Conservation (phyloP, 2,329 filamentous ascomycete genomes). For the Diplodia mutila region DNA sequence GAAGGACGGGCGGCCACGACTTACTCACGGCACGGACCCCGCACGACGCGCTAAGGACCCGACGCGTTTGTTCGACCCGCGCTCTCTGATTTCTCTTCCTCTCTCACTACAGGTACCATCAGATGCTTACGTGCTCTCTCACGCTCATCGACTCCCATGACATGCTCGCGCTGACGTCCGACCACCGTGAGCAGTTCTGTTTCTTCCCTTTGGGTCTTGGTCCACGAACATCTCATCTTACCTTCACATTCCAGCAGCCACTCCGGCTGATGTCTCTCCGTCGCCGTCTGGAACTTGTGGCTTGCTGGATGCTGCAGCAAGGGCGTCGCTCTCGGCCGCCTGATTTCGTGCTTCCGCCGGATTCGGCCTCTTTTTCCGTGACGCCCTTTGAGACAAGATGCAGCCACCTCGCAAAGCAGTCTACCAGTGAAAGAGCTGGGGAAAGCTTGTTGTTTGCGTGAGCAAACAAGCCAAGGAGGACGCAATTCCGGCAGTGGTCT, state of each 20-base stretch:
- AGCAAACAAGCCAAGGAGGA: background rate
- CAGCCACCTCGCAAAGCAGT: background rate
- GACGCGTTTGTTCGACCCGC: background rate
- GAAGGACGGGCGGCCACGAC: background rate
- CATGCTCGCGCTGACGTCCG: background rate
- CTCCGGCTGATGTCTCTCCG: too few species aligned
- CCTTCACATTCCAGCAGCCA: background rate
- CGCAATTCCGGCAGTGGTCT: background rate
- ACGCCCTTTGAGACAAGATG: background rate
- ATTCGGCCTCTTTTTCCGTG: background rate
- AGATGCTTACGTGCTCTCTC: background rate
- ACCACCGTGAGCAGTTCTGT: background rate
- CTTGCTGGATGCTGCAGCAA: background rate
- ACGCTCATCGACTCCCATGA: background rate
- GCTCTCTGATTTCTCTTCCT: background rate
- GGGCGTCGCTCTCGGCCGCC: background rate
- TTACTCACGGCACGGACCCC: background rate
- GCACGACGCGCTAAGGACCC: background rate
- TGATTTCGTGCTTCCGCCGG: background rate
- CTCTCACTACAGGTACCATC: background rate
- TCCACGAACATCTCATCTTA: background rate
- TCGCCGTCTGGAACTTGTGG: background rate
- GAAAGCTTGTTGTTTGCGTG: conserved; percentile 21
- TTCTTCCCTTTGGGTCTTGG: too few species aligned
- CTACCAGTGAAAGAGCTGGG: background rate